These are phyloP conservation scores for Fonsecaea pugnacius DNA, from an alignment of 2,329 filamentous ascomycete species.

Conservation along the genomic window DNA sequence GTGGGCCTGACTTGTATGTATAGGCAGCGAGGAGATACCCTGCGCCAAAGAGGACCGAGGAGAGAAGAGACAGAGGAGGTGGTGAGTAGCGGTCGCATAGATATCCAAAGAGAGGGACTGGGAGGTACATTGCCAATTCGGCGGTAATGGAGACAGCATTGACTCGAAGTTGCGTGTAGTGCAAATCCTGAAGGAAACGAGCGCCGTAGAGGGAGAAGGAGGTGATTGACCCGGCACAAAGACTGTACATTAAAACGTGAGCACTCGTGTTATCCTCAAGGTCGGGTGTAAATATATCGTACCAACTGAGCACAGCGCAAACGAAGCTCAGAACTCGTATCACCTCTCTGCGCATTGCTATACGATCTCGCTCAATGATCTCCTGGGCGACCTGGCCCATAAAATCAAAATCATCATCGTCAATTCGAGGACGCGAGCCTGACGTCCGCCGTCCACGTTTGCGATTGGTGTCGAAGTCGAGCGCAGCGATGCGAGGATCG, in stretches of 20 bases:
- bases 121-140: slow-evolving; percentile 86
- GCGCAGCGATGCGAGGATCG: slow-evolving; percentile 47
- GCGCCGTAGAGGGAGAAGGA: slow-evolving; percentile 94
- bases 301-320: slow-evolving; percentile 66
- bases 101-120: slow-evolving; percentile 87
- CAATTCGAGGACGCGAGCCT: slow-evolving; percentile 35
- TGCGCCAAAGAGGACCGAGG: slow-evolving; percentile 73
- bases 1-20: slow-evolving; percentile 67
- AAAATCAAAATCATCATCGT: slow-evolving; percentile 50
- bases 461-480: slow-evolving; percentile 53
- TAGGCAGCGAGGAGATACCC: slow-evolving; percentile 85
- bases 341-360: slow-evolving; percentile 58
- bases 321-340: slow-evolving; percentile 61
- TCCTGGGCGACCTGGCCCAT: slow-evolving; percentile 65
- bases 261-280: not conserved
- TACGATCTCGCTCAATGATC: slow-evolving; percentile 62
- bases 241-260: slow-evolving; percentile 43
- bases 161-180: slow-evolving; percentile 89
- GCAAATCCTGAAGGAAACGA: slow-evolving; percentile 81
- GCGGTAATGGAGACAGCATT: slow-evolving; percentile 87
- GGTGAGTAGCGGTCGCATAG: slow-evolving; percentile 88
- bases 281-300: slow-evolving; percentile 21
- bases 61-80: slow-evolving; percentile 72
- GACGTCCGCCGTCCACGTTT: slow-evolving; percentile 33
- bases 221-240: slow-evolving; percentile 89